These are phyloP conservation scores for Histomonas meleagridis DNA, from an alignment of 208 protist species.

Conservation along the genomic window DNA sequence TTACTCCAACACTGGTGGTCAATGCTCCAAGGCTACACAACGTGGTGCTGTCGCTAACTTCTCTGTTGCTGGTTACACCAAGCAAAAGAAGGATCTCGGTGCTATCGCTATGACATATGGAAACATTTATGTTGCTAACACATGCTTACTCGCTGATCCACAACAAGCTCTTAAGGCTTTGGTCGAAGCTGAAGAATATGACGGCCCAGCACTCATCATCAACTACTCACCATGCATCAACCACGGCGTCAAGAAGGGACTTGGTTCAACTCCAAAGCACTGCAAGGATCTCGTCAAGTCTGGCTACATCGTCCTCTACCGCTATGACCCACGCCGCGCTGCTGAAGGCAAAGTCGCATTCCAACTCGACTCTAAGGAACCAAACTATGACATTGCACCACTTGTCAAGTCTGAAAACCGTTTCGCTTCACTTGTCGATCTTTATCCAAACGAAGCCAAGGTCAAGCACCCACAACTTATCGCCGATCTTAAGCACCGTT, in stretches of 20 bases:
- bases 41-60: not conserved
- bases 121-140: not conserved
- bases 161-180: conserved; percentile 52
- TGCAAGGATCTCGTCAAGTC: not conserved
- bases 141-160: conserved; percentile 48
- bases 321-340: not conserved
- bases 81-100: conserved; percentile 57
- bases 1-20: not conserved
- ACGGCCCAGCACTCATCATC: conserved; percentile 51
- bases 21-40: not conserved
- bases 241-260: conserved; percentile 5
- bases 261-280: not conserved
- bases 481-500: not conserved
- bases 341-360: not conserved
- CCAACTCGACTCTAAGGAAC: not conserved
- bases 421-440: not conserved
- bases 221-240: conserved; percentile 57
- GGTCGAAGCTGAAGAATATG: conserved; percentile 54
- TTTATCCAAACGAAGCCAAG: not conserved
- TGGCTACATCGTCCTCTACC: not conserved
- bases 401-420: not conserved
- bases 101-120: not conserved
- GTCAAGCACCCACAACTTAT: not conserved
- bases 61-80: conserved; percentile 48
- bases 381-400: not conserved